Evolutionary conservation across 139 green algal species (phyloP).

Genomic region (Astrephomene gubernaculifera): DNA sequence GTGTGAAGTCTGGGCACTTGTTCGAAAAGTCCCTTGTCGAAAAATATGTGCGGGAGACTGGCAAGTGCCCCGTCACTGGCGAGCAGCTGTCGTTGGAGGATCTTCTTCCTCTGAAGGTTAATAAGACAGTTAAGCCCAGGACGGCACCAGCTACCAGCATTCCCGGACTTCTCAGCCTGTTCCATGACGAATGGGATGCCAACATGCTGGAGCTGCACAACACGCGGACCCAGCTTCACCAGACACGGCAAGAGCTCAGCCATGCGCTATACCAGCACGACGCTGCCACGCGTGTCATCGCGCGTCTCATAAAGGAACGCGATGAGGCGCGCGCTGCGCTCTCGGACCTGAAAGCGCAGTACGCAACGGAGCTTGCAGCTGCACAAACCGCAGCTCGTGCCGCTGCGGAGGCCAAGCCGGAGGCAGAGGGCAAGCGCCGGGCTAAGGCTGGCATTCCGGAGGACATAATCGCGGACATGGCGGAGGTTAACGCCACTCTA

Average conservation of each 20-base stretch:
- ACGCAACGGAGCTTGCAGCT: conserved; percentile 46
- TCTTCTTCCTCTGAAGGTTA: conserved; percentile 82
- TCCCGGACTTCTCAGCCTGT: conserved; percentile 90
- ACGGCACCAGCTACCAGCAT: conserved; percentile 87
- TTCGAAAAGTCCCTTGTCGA: conserved; percentile 92
- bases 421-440: conserved; percentile 36
- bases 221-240: conserved; percentile 83
- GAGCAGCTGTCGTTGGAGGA: conserved; percentile 84
- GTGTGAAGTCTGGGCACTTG: conserved; percentile 85
- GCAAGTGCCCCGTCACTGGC: conserved; percentile 87
- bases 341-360: conserved; percentile 49
- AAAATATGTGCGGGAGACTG: conserved; percentile 89
- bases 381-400: conserved; percentile 61
- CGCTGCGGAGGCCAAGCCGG: conserved; percentile 49
- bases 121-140: conserved; percentile 87
- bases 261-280: conserved; percentile 98
- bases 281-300: conserved; percentile 91
- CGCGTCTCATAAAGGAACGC: conserved; percentile 81
- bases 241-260: conserved; percentile 87
- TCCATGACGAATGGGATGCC: conserved; percentile 98
- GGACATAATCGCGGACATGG: conserved; percentile 52
- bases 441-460: conserved; percentile 56
- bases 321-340: conserved; percentile 79
- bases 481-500: conserved; percentile 54
- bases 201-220: conserved; percentile 92